Conservation (phyloP, 208 protist genomes). For the Zelonia costaricensis region DNA sequence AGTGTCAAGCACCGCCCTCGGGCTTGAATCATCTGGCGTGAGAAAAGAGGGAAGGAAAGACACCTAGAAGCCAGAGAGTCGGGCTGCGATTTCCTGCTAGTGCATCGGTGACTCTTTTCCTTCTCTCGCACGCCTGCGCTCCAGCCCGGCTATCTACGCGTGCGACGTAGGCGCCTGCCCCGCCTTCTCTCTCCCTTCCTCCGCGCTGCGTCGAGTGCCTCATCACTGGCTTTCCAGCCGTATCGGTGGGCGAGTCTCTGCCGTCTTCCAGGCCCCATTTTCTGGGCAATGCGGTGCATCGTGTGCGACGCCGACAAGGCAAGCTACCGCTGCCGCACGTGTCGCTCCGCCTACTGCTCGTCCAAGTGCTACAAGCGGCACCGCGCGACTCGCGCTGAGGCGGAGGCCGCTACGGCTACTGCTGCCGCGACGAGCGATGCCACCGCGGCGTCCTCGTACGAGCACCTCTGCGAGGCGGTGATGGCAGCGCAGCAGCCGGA, state of each 20-base stretch:
- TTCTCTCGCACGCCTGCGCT: neutral
- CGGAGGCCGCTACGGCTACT: neutral
- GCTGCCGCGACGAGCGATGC: neutral
- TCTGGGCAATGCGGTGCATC: slow-evolving; percentile 50
- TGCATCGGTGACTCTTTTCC: neutral
- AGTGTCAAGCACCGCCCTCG: too few species aligned
- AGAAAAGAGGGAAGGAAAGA: too few species aligned
- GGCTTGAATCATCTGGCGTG: too few species aligned
- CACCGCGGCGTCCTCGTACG: neutral
- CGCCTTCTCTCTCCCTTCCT: too few species aligned
- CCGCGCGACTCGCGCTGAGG: slow-evolving; percentile 23
- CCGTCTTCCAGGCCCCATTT: neutral
- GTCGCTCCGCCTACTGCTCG: slow-evolving; percentile 64
- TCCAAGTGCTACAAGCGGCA: slow-evolving; percentile 60
- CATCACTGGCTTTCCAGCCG: too few species aligned
- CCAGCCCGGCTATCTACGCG: too few species aligned
- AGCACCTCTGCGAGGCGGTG: slow-evolving; percentile 19
- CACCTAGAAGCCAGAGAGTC: too few species aligned
- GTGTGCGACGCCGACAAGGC: slow-evolving; percentile 41
- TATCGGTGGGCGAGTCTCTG: too few species aligned
- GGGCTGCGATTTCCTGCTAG: too few species aligned
- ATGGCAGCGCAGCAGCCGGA: slow-evolving; percentile 10
- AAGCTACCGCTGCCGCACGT: slow-evolving; percentile 62
- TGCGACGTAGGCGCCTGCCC: too few species aligned
- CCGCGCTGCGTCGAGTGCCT: too few species aligned